Evolutionary conservation across 75 land plant genomes (phyloP).

Genomic region (Chamaecyparis obtusa): DNA sequence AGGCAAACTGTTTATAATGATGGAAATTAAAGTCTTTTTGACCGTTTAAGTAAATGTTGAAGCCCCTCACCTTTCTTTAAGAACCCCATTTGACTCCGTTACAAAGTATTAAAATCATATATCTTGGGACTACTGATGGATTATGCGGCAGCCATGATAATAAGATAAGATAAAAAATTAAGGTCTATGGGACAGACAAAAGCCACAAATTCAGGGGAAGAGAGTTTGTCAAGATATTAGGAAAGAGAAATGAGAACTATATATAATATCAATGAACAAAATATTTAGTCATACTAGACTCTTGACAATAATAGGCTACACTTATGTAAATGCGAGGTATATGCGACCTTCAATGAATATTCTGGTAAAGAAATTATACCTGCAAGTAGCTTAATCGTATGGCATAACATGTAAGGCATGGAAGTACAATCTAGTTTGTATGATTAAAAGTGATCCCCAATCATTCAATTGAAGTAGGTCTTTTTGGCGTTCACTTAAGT

Average conservation of each 20-base stretch:
- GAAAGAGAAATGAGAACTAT: neutral
- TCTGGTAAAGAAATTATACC: too few relatives aligned
- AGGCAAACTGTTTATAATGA: neutral
- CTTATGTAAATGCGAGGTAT: neutral
- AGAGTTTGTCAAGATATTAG: neutral
- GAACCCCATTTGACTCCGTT: neutral
- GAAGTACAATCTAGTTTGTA: too few relatives aligned
- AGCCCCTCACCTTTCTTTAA: neutral
- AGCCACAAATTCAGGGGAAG: neutral
- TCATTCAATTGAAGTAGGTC: too few relatives aligned
- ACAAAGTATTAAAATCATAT: neutral
- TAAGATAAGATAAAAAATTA: too few relatives aligned
- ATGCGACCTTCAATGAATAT: neutral
- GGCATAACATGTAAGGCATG: too few relatives aligned
- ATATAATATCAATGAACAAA: neutral
- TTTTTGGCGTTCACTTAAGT: too few relatives aligned
- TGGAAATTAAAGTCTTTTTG: neutral
- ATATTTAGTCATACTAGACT: neutral
- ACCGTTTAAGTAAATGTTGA: neutral
- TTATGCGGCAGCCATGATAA: neutral
- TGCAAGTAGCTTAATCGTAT: too few relatives aligned
- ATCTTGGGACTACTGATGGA: neutral
- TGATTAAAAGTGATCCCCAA: too few relatives aligned
- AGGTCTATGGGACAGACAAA: too few relatives aligned
- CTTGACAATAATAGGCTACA: neutral